These are phyloP conservation scores for Rhytidiadelphus loreus DNA, from an alignment of 225 moss, liverwort and hornwort species.

Conservation along the genomic window DNA sequence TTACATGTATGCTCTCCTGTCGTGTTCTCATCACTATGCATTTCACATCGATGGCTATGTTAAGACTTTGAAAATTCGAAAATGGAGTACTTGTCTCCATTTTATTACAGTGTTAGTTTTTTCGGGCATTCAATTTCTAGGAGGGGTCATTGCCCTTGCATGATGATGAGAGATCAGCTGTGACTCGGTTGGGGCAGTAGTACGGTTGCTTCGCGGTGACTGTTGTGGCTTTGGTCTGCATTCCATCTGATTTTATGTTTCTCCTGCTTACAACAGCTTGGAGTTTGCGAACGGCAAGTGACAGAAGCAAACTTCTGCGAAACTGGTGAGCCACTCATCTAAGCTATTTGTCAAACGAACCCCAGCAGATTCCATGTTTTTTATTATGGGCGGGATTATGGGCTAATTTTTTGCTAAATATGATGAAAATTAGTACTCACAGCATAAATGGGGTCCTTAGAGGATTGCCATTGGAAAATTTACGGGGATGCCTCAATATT, in stretches of 20 bases:
- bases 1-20: slow-evolving; percentile 24
- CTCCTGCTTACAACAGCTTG: slow-evolving; percentile 38
- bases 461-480: neutral
- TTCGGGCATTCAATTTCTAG: neutral
- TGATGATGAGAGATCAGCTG: neutral
- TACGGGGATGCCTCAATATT: neutral
- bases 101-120: neutral
- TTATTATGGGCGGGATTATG: neutral
- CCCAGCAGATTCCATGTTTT: neutral
- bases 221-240: neutral
- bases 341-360: neutral
- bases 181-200: neutral
- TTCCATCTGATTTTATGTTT: neutral
- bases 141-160: neutral
- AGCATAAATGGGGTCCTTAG: neutral
- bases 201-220: neutral
- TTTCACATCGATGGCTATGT: neutral
- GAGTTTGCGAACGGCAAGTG: slow-evolving; percentile 58
- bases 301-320: slow-evolving; percentile 72
- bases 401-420: neutral
- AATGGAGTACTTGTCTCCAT: neutral
- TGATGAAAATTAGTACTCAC: neutral
- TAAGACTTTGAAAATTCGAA: neutral
- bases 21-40: neutral
- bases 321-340: slow-evolving; percentile 48